phyloP scores from a whole-genome alignment of 331 rosid species.

The Cydonia oblonga region DNA sequence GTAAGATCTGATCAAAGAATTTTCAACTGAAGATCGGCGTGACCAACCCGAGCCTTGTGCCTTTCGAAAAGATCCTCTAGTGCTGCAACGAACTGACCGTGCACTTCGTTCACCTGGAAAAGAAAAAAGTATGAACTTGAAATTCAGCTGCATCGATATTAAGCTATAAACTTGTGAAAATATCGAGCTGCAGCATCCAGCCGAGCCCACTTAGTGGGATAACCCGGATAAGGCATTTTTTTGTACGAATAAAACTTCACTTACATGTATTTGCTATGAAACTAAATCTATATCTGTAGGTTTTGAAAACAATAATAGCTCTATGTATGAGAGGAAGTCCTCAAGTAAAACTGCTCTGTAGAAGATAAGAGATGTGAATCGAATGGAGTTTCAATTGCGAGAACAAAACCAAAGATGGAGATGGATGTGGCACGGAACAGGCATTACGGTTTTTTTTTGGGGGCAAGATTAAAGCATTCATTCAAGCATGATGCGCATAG shows the following conservation, averaged over 20 bases:
- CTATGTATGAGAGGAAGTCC: not conserved
- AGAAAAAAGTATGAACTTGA: not conserved
- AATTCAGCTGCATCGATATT: no score
- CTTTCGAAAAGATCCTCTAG: conserved; percentile 68
- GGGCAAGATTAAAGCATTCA: not conserved
- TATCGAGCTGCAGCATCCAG: not conserved
- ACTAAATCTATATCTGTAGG: not conserved
- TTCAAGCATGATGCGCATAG: not conserved
- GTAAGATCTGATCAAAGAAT: conserved; percentile 34
- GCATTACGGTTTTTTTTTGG: no score
- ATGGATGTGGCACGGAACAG: no score
- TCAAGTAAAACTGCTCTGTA: not conserved
- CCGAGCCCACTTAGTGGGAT: no score
- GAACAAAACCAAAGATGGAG: not conserved
- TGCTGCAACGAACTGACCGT: conserved; percentile 56
- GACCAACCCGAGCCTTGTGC: conserved; percentile 64
- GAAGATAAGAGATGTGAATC: not conserved
- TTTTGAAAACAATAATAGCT: not conserved
- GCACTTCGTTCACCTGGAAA: conserved; percentile 48
- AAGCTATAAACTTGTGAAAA: no score
- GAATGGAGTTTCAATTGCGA: not conserved
- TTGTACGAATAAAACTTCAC: no score
- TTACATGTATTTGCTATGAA: not conserved
- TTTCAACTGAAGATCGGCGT: conserved; percentile 55
- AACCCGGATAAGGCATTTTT: no score